Evolutionary conservation across 1,284 basidiomycete genomes (phyloP).

Genomic region (Malassezia vespertilionis): DNA sequence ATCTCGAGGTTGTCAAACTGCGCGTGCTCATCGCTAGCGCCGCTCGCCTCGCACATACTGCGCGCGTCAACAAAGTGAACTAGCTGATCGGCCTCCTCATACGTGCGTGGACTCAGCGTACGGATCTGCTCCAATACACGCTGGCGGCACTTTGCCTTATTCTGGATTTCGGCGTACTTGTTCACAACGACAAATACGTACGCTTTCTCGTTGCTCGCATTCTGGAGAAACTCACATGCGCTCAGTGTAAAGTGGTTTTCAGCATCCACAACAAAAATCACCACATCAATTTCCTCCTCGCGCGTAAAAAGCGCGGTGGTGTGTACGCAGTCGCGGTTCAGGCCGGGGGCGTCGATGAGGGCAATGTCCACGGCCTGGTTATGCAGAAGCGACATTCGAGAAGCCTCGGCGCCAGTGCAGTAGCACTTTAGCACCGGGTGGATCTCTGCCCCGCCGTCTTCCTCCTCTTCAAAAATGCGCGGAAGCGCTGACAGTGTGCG

Average conservation of each 20-base stretch:
- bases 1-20: constrained; percentile 76
- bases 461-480: constrained; percentile 62
- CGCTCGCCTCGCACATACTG: constrained; percentile 44
- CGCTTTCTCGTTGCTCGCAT: constrained; percentile 90
- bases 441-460: constrained; percentile 51
- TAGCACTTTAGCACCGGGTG: constrained; percentile 49
- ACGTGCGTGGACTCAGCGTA: constrained; percentile 79
- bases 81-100: constrained; percentile 78
- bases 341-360: constrained; percentile 92
- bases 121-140: constrained; percentile 88
- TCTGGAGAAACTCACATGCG: constrained; percentile 85
- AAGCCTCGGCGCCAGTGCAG: constrained; percentile 27
- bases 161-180: constrained; percentile 88
- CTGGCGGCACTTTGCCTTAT: constrained; percentile 85
- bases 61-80: constrained; percentile 94
- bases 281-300: constrained; percentile 95
- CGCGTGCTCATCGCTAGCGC: constrained; percentile 51
- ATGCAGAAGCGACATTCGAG: constrained; percentile 55
- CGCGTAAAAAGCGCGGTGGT: constrained; percentile 92
- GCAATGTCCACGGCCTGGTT: constrained; percentile 96
- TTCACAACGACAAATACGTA: constrained; percentile 98
- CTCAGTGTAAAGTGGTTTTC: constrained; percentile 98
- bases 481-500: constrained; percentile 64
- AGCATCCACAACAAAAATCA: constrained; percentile 94
- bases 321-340: constrained; percentile 89